These are phyloP conservation scores for Mychonastes homosphaera DNA, from an alignment of 139 green algal genomes.

Conservation along the genomic window DNA sequence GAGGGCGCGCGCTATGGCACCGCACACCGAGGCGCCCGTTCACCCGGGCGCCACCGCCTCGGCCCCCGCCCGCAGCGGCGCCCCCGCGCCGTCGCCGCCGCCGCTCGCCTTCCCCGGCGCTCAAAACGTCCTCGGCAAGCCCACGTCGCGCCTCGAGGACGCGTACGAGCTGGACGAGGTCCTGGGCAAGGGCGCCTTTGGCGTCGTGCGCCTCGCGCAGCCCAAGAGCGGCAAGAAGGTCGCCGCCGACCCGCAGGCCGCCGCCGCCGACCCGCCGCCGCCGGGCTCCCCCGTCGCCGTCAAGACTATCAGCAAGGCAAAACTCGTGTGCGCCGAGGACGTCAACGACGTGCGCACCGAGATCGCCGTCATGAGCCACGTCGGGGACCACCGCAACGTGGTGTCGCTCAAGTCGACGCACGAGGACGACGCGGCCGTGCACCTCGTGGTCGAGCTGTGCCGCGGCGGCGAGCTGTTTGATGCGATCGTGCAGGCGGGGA, in stretches of 20 bases:
- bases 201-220: conserved; percentile 29
- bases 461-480: conserved; percentile 96
- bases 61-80: too few relatives aligned
- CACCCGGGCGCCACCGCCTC: too few relatives aligned
- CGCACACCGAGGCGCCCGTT: too few relatives aligned
- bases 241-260: not conserved
- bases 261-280: conserved; percentile 20
- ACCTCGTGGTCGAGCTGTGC: conserved; percentile 89
- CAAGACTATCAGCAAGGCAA: conserved; percentile 80
- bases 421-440: conserved; percentile 76
- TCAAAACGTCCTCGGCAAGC: too few relatives aligned
- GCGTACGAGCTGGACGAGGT: conserved; percentile 31
- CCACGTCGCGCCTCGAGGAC: not conserved
- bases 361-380: conserved; percentile 63
- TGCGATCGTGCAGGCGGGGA: conserved; percentile 70
- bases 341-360: conserved; percentile 77
- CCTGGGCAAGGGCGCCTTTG: conserved; percentile 51
- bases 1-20: not conserved
- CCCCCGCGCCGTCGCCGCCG: too few relatives aligned
- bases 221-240: not conserved
- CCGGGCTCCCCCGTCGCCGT: conserved; percentile 43
- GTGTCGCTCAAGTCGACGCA: conserved; percentile 51
- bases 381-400: conserved; percentile 58
- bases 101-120: too few relatives aligned
- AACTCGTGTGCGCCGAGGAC: conserved; percentile 68